Evolutionary conservation across 352 stramenopile species (phyloP).

Genomic region (Phytopythium montanum): DNA sequence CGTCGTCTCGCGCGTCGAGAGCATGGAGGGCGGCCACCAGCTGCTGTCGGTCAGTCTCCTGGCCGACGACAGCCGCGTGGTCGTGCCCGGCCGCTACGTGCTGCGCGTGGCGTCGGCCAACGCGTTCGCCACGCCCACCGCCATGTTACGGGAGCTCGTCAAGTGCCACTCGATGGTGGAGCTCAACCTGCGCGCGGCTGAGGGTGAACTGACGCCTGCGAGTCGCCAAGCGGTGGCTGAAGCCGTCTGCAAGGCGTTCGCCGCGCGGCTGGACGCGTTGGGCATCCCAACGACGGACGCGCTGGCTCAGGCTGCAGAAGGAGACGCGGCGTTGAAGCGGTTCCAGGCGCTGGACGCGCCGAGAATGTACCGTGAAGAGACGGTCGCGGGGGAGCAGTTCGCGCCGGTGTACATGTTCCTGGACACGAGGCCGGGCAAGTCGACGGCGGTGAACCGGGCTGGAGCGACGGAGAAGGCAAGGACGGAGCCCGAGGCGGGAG

Average conservation of each 20-base stretch:
- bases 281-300: conserved; percentile 16
- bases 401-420: conserved; percentile 56
- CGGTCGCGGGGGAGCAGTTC: conserved; percentile 13
- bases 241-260: conserved; percentile 20
- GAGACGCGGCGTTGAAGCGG: conserved; percentile 21
- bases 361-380: conserved; percentile 18
- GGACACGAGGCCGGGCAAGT: conserved; percentile 27
- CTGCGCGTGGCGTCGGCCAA: conserved; percentile 34
- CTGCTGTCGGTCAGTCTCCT: conserved; percentile 57
- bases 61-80: conserved; percentile 47
- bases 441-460: background rate
- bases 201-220: conserved; percentile 14
- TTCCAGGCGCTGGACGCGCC: conserved; percentile 19
- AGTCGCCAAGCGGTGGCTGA: conserved; percentile 15
- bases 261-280: conserved; percentile 23
- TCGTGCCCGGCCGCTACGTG: conserved; percentile 53
- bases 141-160: conserved; percentile 46
- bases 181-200: conserved; percentile 28
- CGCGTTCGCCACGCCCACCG: conserved; percentile 32
- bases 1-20: conserved; percentile 40
- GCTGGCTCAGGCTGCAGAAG: conserved; percentile 18
- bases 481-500: conserved; percentile 4
- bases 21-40: conserved; percentile 48
- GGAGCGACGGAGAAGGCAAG: conserved; percentile 4
- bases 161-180: conserved; percentile 55